Base-by-base conservation (phyloP, 352 stramenopile species). In the Phytophthora idaei region DNA sequence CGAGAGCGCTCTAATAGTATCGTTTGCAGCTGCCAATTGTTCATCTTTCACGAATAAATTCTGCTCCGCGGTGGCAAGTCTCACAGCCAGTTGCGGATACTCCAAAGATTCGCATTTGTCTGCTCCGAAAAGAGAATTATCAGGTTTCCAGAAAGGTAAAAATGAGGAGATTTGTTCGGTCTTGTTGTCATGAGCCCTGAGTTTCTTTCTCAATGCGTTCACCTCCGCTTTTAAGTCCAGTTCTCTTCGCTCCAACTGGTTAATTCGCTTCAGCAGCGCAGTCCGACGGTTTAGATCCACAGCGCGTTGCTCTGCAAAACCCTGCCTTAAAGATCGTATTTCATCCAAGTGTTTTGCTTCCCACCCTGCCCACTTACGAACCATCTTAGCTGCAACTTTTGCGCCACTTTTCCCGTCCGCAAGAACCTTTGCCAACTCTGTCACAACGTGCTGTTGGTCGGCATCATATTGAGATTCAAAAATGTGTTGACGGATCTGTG, bases 341-440 rank as follows among this genome's bases (percentile, higher is more conserved):
- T 77, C 70, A 5, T 69, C 39, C 10, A 74, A 29, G 41, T 77
- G 70, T 6, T 56, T 66, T 2, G 41, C 61, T 61, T 77, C 65
- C 70, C 70, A 77, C 10, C 57, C 46, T 25, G 70, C 65, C 70
- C 70, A 77, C 21, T 72, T 51, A 42, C 64, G 60, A 55, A 77
- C 54, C 15, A 77, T 71, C 32, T 71, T 71, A 4, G 70, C 70
- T 42, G 70, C 70, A n/a, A 32, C 7, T 31, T 73, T 73, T 4
- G 12, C 50, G 1, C 64, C 51, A 41, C 14, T 58, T 25, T 64
- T 61, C 5, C 54, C 52, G 21, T 65, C 58, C 1, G n/a, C 28
- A 7, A 76, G 29, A 14, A 36, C 17, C n/a, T 12, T 48, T 10
- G 58, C 57, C 25, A 76, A 21, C 1, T 70, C 44, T 34, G 53